These are phyloP conservation scores for Fusarium cyanostomum DNA, from an alignment of 2,329 filamentous ascomycete species.

Conservation along the genomic window DNA sequence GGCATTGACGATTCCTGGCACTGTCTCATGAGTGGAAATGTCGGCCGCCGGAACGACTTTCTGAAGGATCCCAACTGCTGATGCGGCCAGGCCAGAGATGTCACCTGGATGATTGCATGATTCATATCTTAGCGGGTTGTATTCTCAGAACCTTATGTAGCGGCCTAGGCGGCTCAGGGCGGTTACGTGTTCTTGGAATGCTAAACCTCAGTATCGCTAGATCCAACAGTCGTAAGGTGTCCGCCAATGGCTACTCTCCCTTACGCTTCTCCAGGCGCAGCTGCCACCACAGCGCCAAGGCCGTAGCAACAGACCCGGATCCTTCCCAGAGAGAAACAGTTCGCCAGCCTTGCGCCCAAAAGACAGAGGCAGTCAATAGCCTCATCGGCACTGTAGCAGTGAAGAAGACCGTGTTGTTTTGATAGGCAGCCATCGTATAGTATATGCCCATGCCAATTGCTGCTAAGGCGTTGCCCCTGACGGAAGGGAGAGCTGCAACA, in stretches of 20 bases:
- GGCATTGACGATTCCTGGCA: no score
- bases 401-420: conserved; percentile 46
- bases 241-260: not conserved
- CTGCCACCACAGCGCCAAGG: not conserved
- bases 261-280: not conserved
- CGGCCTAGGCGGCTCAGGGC: no score
- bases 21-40: no score
- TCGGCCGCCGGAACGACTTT: no score
- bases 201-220: no score
- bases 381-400: conserved; percentile 46
- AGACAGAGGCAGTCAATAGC: conserved; percentile 41
- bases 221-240: no score
- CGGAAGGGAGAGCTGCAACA: conserved; percentile 1
- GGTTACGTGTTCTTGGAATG: no score
- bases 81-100: no score
- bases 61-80: no score
- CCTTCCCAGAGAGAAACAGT: conserved; percentile 45
- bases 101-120: no score
- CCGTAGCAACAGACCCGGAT: conserved; percentile 34
- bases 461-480: conserved; percentile 38
- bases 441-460: conserved; percentile 47
- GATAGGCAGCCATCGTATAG: conserved; percentile 45
- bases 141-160: no score
- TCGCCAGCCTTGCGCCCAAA: conserved; percentile 43
- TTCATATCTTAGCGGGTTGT: no score